phyloP scores from a whole-genome alignment of 768 basidiomycete genomes.

The Boletus tylopilopsis region DNA sequence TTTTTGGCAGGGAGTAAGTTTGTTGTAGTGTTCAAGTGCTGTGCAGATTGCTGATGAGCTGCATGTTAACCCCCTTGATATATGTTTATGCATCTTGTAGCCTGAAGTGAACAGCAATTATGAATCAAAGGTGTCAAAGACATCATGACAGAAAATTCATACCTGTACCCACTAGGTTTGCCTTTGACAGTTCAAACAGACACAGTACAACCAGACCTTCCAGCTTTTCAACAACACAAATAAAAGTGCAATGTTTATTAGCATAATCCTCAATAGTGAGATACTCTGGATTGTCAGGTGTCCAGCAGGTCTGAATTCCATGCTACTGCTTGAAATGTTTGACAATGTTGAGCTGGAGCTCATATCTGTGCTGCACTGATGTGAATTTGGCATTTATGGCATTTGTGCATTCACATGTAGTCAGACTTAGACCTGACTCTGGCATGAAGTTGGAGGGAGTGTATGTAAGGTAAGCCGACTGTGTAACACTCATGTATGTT shows the following conservation, averaged over 20 bases:
- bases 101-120: background rate
- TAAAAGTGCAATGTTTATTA: background rate
- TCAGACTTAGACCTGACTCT: background rate
- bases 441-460: background rate
- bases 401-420: background rate
- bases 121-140: no score
- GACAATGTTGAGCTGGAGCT: background rate
- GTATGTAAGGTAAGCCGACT: background rate
- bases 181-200: background rate
- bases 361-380: background rate
- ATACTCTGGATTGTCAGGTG: background rate
- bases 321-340: background rate
- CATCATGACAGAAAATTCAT: no score
- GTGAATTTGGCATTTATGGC: background rate
- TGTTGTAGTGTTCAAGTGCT: background rate
- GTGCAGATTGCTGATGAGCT: background rate
- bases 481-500: background rate
- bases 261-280: background rate
- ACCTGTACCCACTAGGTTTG: background rate
- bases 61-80: background rate
- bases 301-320: background rate
- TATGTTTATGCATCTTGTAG: slow-evolving; percentile 2
- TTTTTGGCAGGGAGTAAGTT: background rate
- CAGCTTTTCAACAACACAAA: background rate
- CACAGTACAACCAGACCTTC: background rate